Base-by-base conservation (phyloP, 108 stramenopile species). In the Pinguiococcus pyrenoidosus region DNA sequence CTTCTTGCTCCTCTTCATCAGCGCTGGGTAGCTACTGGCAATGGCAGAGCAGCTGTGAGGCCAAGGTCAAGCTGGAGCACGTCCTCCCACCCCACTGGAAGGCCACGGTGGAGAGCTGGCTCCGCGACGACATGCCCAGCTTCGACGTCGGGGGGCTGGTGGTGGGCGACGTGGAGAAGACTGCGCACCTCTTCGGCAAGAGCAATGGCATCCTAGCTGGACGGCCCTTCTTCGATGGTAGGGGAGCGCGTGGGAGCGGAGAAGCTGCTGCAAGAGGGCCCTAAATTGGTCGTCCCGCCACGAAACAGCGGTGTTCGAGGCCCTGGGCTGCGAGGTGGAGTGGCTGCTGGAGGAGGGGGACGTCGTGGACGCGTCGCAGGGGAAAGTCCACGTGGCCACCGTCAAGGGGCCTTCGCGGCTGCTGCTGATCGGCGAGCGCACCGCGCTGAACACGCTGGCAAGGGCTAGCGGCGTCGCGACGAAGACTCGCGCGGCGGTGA, bases 71-170 rank as follows among this genome's bases (percentile, higher is more conserved):
- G 3, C 46, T 27, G 18, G 45, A 56, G 33, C 62, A 66, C 52
- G 35, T 69, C 18, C 48, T 66, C 13, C 61, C 68, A 12, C 65
- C 18, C 7, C 46, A 61, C 20, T 62, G 46, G 59, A 28, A 46
- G 10, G 47, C 28, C 16, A 30, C 46, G 26, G 68, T 61, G 20
- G 44, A 56, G 20, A 25, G 44, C 12, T 97, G 90, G 90, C 64
- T 99, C 8, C 63, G 73, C 37, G 90, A 94, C 44, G 96, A 95
- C 61, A 79, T 86, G 52, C 96, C 96, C 16, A 67, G 72, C 9
- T 83, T 95, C 46, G 97, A 99, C 56, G 86, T 99, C 1, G 94
- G 96, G 13, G 96, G 96, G 3, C 65, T 85, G 38, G 92, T 94
- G 20, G 96, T 94, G 10, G 92, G 89, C 37, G 51, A 44, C 18